Conservation (phyloP, 306 rosid genomes). For the Malus asiatica region DNA sequence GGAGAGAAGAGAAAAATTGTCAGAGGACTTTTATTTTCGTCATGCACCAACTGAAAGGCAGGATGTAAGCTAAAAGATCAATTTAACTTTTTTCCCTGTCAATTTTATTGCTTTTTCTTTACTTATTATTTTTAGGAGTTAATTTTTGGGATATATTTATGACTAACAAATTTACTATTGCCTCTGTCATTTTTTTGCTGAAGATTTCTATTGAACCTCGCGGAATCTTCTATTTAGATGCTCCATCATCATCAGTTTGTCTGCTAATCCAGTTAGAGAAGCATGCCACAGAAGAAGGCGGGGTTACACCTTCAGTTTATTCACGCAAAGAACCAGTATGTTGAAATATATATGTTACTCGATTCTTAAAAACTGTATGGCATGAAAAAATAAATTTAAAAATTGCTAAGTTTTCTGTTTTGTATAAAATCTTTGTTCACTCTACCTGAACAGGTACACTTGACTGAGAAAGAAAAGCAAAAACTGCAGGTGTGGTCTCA, state of each 20-base stretch:
- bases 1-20: conserved; percentile 92
- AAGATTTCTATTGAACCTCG: conserved; percentile 53
- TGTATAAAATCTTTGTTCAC: background rate
- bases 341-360: conserved; percentile 16
- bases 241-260: conserved; percentile 90
- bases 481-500: conserved; percentile 99
- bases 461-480: conserved; percentile 95
- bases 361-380: background rate
- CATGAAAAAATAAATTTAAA: background rate
- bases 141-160: background rate
- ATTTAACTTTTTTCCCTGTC: background rate
- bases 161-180: conserved; percentile 9
- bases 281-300: conserved; percentile 97
- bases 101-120: background rate
- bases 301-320: conserved; percentile 86
- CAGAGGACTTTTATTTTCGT: conserved; percentile 86
- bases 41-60: conserved; percentile 61
- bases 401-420: background rate
- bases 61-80: conserved; percentile 51
- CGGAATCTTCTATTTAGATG: conserved; percentile 81
- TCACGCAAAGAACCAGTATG: conserved; percentile 94
- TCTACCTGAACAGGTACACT: conserved; percentile 59
- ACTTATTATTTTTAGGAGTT: background rate
- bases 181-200: conserved; percentile 28
- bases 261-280: conserved; percentile 93